Evolutionary conservation across 495 filamentous ascomycete species (phyloP).

Genomic region (Trichoderma erinaceum): DNA sequence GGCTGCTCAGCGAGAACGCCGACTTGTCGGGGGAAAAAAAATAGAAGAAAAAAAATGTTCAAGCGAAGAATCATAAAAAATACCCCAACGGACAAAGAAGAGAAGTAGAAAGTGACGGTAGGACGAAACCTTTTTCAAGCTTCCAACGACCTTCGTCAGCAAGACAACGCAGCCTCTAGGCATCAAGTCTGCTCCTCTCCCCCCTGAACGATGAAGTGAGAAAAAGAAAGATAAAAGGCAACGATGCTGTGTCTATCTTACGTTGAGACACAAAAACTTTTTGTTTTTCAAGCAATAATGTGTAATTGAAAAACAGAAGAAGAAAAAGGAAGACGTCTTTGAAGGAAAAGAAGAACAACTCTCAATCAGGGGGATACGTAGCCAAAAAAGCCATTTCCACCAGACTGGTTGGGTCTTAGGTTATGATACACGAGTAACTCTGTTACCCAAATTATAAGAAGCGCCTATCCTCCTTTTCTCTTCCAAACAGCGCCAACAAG

Average conservation of each 20-base stretch:
- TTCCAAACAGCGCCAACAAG: not conserved
- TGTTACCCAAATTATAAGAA: slow-evolving; percentile 16
- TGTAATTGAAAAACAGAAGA: no score
- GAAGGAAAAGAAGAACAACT: not conserved
- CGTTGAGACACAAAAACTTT: no score
- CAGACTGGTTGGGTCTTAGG: not conserved
- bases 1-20: no score
- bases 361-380: not conserved
- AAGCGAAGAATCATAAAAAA: not conserved
- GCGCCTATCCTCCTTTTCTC: slow-evolving; percentile 13
- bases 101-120: not conserved
- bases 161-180: no score
- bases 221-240: no score
- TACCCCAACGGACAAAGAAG: not conserved
- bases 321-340: not conserved
- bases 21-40: not conserved
- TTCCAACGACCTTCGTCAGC: no score
- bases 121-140: no score
- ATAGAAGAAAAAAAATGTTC: not conserved
- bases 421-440: slow-evolving; percentile 16
- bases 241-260: no score
- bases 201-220: no score
- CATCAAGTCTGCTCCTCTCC: no score
- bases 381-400: not conserved
- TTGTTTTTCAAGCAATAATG: no score